Percentiles rank a stretch among this genome's conserved stretches.
These are phyloP conservation scores for Aspergillus sp. DNA, from an alignment of 2,329 filamentous ascomycete genomes.

Conservation along the genomic window DNA sequence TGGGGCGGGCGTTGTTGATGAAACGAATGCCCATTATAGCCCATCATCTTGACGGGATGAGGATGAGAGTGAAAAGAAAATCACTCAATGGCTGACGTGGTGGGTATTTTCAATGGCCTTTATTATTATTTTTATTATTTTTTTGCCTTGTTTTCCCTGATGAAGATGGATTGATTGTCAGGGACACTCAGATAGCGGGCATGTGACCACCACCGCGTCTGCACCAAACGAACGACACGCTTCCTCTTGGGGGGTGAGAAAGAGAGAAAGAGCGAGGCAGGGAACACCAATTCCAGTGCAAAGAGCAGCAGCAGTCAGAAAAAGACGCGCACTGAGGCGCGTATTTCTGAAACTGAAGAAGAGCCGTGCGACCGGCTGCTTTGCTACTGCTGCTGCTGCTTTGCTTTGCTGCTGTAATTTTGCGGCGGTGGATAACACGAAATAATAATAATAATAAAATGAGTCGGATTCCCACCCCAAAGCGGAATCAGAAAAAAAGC, in stretches of 20 bases:
- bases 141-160: no score
- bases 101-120: neutral
- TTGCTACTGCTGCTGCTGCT: neutral
- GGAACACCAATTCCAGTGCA: no score
- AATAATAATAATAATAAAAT: conserved; percentile 2
- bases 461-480: neutral
- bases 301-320: neutral
- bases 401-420: no score
- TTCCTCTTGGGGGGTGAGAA: neutral
- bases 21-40: conserved; percentile 36
- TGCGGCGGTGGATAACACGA: neutral
- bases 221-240: neutral
- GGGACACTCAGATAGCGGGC: neutral
- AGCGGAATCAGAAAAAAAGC: conserved; percentile 1
- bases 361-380: neutral
- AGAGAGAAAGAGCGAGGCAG: neutral
- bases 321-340: conserved; percentile 6
- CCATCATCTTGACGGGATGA: conserved; percentile 35
- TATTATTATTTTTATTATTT: no score
- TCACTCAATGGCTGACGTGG: neutral
- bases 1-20: conserved; percentile 30
- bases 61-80: neutral
- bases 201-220: conserved; percentile 20
- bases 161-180: neutral
- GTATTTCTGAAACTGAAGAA: neutral